These are phyloP conservation scores for Chaetomium globosum DNA, from an alignment of 2,329 filamentous ascomycete genomes.

Conservation along the genomic window DNA sequence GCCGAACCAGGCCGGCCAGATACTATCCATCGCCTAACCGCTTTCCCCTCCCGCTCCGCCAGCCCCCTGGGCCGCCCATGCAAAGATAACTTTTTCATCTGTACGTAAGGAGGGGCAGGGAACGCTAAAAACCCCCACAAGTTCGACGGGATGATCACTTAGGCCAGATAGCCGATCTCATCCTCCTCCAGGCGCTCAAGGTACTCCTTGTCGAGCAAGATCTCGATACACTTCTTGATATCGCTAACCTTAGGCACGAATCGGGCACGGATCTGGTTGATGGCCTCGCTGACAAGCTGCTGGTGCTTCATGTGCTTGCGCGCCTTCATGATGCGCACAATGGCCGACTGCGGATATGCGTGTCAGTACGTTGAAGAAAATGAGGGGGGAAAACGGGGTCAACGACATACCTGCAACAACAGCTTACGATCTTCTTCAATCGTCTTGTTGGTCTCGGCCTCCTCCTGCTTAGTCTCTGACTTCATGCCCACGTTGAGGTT, in stretches of 20 bases:
- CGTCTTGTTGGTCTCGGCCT: conserved; percentile 97
- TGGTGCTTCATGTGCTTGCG: conserved; percentile 98
- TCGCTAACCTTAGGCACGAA: conserved; percentile 92
- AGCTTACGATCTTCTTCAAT: conserved; percentile 98
- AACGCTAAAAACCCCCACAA: background rate
- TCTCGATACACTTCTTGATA: conserved; percentile 99
- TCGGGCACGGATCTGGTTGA: conserved; percentile 88
- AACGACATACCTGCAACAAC: conserved; percentile 79
- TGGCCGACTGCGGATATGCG: conserved; percentile 72
- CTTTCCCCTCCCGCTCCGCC: background rate
- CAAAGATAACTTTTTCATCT: background rate
- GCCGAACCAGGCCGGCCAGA: background rate
- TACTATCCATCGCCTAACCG: background rate
- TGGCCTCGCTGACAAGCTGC: conserved; percentile 91
- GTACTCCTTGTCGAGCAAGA: conserved; percentile 97
- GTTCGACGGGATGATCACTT: conserved; percentile 39
- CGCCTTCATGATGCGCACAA: conserved; percentile 99
- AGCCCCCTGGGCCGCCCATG: background rate
- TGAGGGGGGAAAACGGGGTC: background rate
- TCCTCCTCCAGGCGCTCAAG: conserved; percentile 93
- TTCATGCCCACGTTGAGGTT: conserved; percentile 95
- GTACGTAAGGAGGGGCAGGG: background rate
- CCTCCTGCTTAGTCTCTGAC: conserved; percentile 93
- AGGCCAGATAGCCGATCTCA: conserved; percentile 92
- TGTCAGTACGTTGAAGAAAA: conserved; percentile 19